phyloP scores from a whole-genome alignment of 331 rosid genomes.

The Phaseolus coccineus region DNA sequence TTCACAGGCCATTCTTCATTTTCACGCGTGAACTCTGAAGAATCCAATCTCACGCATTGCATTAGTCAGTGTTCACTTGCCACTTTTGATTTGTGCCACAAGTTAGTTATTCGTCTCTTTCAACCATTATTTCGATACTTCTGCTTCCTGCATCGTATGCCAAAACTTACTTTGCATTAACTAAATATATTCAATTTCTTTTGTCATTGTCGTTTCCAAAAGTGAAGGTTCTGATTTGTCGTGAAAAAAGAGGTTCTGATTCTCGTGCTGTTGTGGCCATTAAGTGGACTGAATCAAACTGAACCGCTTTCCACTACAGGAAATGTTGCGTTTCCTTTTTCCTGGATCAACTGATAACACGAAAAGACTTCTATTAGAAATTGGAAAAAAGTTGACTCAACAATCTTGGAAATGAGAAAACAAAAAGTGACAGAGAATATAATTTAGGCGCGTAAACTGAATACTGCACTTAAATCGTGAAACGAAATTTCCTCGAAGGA shows the following conservation, averaged over 20 bases:
- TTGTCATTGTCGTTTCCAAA: not conserved
- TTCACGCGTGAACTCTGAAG: not conserved
- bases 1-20: not conserved
- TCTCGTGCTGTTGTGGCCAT: not conserved
- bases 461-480: not conserved
- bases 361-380: not conserved
- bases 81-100: not conserved
- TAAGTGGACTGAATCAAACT: not conserved
- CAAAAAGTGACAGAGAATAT: not conserved
- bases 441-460: not conserved
- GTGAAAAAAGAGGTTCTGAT: not conserved
- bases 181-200: not conserved
- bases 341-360: not conserved
- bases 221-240: no score
- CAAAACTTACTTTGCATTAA: not conserved
- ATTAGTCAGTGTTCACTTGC: not conserved
- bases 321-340: not conserved
- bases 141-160: no score
- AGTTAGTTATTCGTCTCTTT: not conserved
- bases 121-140: not conserved
- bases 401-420: not conserved
- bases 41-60: not conserved
- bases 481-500: constrained; percentile 22
- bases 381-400: not conserved
- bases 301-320: not conserved